Evolutionary conservation across 75 land plant genomes (phyloP), one percentile per base, ranked within the genome.

Genomic region (Selaginella moellendorffii): DNA sequence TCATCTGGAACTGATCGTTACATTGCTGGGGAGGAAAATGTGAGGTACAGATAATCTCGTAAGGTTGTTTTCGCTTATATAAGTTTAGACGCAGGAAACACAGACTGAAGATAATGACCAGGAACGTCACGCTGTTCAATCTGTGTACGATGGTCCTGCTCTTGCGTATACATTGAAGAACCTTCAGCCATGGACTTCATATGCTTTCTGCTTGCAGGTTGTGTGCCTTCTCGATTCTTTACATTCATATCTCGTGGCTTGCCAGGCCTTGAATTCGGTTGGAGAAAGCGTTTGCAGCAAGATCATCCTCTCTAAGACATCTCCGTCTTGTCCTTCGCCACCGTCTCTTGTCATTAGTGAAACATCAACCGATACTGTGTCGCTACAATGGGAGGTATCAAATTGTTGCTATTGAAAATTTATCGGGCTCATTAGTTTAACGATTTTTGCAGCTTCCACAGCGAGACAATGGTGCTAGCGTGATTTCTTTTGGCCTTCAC

Each of bases 141-240:
- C 10, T 36, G 61, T 67, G 0, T 67, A 54, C 21, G 27, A 54
- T 27, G 68, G 68, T 53, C 60, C 68, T 20, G 29, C 58, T 58
- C 52, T 58, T 27, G 26, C 61, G 61, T 54, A 67, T 30, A 54
- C 68, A 19, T 19, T 67, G 2, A 67, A 27, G 30, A 67, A 67
- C 23, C 68, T 67, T 54, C 68, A 54, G 61, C 61, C 68, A 53
- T 67, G 29, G 26, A 54, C 68, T 22, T 53, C 58, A 25, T 67
- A 67, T 24, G 68, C 68, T n/a, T 67, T 67, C 22, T 31, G 61
- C 24, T n/a, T 67, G 12, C 68, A 67, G 68, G 68, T 67, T 65
- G n/a, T 24, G 14, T 23, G 67, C 18, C 26, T 31, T 24, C 1
- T 65, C 46, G 31, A 22, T 23, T 17, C 68, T 27, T 1, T 26